These are phyloP conservation scores for Pascua sp. DNA, from an alignment of 1,284 basidiomycete species.

Conservation along the genomic window DNA sequence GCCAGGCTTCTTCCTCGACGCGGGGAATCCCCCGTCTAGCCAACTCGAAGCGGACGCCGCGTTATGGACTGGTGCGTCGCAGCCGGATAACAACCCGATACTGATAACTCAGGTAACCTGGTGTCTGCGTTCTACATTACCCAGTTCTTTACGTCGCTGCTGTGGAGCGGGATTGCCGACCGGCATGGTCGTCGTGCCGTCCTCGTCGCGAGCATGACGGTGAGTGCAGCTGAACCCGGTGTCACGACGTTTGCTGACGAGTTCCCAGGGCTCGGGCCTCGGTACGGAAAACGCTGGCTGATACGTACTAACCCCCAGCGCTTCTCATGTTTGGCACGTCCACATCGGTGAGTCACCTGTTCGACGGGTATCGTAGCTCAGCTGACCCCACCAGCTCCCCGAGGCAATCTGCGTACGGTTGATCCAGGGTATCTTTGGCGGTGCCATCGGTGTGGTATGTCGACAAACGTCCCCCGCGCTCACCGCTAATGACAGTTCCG, in stretches of 20 bases:
- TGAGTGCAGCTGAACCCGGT: conserved; percentile 57
- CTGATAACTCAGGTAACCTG: conserved; percentile 41
- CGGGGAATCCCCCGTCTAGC: conserved; percentile 31
- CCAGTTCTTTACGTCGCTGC: conserved; percentile 81
- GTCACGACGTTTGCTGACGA: conserved; percentile 10
- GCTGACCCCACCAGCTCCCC: conserved; percentile 52
- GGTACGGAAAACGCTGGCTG: conserved; percentile 8
- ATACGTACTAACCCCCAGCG: conserved; percentile 18
- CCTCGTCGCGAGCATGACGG: conserved; percentile 76
- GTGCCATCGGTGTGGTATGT: conserved; percentile 83
- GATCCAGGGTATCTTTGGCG: conserved; percentile 91
- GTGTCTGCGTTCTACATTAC: conserved; percentile 55
- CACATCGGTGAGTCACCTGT: conserved; percentile 52
- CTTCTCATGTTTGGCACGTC: conserved; percentile 81
- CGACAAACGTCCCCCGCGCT: not conserved
- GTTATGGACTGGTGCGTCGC: conserved; percentile 44
- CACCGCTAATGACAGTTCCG: conserved; percentile 49
- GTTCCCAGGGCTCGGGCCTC: conserved; percentile 37
- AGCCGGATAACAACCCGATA: not conserved
- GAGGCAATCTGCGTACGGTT: conserved; percentile 86
- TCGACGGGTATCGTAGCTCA: not conserved
- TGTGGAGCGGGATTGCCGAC: conserved; percentile 90
- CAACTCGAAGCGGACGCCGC: conserved; percentile 48
- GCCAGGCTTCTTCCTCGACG: conserved; percentile 35
- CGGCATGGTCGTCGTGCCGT: conserved; percentile 84